Percentiles rank a stretch among this genome's conserved stretches.
Evolutionary conservation across 1,284 basidiomycete genomes (phyloP).

Genomic region (Meripilus lineatus): DNA sequence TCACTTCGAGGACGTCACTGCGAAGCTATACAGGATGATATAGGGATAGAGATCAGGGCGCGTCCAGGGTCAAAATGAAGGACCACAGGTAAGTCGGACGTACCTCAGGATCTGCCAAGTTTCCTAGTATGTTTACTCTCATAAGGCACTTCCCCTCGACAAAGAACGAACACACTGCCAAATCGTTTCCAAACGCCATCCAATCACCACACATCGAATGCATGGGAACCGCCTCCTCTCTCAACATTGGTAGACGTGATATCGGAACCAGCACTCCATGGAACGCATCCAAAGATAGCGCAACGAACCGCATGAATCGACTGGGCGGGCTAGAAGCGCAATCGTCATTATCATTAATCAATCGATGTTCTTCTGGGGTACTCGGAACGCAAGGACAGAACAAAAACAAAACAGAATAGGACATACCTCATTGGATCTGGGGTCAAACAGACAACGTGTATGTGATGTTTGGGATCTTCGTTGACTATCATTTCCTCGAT

Average conservation of each 20-base stretch:
- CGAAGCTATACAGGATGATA: no score
- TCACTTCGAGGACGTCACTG: slow-evolving; percentile 27
- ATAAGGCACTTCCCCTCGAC: no score
- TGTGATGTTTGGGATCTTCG: slow-evolving; percentile 26
- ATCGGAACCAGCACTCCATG: slow-evolving; percentile 21
- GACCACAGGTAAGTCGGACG: no score
- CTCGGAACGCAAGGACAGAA: no score
- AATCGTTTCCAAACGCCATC: slow-evolving; percentile 21
- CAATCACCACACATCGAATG: slow-evolving; percentile 22
- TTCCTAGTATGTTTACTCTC: no score
- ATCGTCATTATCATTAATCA: no score
- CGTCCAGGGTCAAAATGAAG: no score
- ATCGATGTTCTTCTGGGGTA: no score
- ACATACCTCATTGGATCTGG: slow-evolving; percentile 18
- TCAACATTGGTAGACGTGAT: slow-evolving; percentile 15
- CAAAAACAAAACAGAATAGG: not conserved
- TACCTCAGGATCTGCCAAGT: no score
- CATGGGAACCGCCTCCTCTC: slow-evolving; percentile 17
- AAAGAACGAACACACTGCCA: slow-evolving; percentile 23
- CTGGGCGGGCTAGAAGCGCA: no score
- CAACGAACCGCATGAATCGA: no score
- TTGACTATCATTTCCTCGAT: slow-evolving; percentile 29
- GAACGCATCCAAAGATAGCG: slow-evolving; percentile 24
- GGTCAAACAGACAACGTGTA: slow-evolving; percentile 22
- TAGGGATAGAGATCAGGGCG: no score